Evolutionary conservation across 805 yeast species (phyloP).

Genomic region (Priceomyces castillae): DNA sequence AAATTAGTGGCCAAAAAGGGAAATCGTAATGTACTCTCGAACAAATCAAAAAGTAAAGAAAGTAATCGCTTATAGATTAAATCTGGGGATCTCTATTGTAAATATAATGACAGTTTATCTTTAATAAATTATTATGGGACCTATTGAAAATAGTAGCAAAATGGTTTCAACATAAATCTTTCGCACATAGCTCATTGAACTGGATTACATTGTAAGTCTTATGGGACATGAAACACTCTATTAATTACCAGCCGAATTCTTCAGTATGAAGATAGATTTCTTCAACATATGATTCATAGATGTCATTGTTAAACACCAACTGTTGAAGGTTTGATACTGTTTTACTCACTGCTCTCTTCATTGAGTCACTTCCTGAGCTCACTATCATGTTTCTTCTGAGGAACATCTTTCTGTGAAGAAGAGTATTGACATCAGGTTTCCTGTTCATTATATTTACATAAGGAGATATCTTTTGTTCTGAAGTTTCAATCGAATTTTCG

Average conservation of each 20-base stretch:
- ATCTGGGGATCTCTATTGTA: too few relatives aligned
- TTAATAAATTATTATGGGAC: too few relatives aligned
- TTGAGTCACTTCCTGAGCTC: constrained; percentile 44
- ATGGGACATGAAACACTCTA: too few relatives aligned
- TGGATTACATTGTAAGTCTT: too few relatives aligned
- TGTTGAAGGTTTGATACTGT: constrained; percentile 41
- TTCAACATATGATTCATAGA: constrained; percentile 23
- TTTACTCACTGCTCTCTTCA: constrained; percentile 39
- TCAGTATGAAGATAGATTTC: constrained; percentile 54
- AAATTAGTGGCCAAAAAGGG: too few relatives aligned
- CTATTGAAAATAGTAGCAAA: background rate
- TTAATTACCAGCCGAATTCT: constrained; percentile 43
- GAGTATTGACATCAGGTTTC: constrained; percentile 19
- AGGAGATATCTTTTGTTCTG: background rate
- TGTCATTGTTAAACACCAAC: constrained; percentile 26
- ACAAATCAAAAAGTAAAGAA: too few relatives aligned
- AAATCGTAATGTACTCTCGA: too few relatives aligned
- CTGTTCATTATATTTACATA: constrained; percentile 14
- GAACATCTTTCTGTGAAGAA: constrained; percentile 16
- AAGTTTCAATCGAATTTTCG: constrained; percentile 6
- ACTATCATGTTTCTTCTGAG: constrained; percentile 38
- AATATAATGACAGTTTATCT: too few relatives aligned
- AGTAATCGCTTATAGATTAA: too few relatives aligned
- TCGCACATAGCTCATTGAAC: too few relatives aligned
- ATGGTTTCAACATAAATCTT: too few relatives aligned